A percentile compares a stretch with the other conserved stretches of the same genome.
phyloP scores from a whole-genome alignment of 2,329 filamentous ascomycete species.

The Aspergillus sp. region DNA sequence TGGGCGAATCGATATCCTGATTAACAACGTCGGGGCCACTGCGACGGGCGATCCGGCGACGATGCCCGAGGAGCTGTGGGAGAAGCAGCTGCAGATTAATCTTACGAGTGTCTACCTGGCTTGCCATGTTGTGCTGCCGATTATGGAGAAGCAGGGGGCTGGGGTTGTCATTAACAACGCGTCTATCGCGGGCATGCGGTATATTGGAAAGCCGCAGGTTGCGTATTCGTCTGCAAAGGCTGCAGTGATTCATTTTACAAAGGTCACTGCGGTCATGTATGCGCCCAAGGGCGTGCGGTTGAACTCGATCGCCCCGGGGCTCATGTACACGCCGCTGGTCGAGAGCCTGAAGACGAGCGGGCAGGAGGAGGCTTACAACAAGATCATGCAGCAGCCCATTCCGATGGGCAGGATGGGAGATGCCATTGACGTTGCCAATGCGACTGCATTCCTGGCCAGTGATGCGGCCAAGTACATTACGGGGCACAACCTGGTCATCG shows the following conservation, averaged over 20 bases:
- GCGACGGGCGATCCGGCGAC: constrained; percentile 53
- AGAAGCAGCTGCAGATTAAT: constrained; percentile 56
- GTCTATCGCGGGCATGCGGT: constrained; percentile 39
- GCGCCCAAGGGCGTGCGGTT: constrained; percentile 40
- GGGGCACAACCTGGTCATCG: constrained; percentile 37
- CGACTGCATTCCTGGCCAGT: constrained; percentile 31
- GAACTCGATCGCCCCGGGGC: constrained; percentile 57
- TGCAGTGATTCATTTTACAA: constrained; percentile 53
- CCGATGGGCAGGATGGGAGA: constrained; percentile 36
- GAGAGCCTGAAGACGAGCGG: constrained; percentile 47
- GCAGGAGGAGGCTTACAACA: constrained; percentile 42
- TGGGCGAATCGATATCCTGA: constrained; percentile 59
- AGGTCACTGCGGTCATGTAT: constrained; percentile 50
- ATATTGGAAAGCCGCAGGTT: constrained; percentile 40
- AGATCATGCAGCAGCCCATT: constrained; percentile 24
- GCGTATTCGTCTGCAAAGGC: constrained; percentile 56
- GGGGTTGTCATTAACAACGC: constrained; percentile 51
- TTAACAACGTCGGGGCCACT: constrained; percentile 62
- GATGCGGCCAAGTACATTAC: constrained; percentile 36
- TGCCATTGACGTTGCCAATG: constrained; percentile 36
- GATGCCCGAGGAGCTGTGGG: constrained; percentile 53
- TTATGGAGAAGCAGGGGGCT: constrained; percentile 25
- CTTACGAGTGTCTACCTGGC: constrained; percentile 57
- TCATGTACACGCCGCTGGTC: constrained; percentile 58
- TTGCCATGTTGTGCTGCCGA: constrained; percentile 41